These are phyloP conservation scores for Turritis glabra DNA, from an alignment of 345 rosid species.

Conservation along the genomic window DNA sequence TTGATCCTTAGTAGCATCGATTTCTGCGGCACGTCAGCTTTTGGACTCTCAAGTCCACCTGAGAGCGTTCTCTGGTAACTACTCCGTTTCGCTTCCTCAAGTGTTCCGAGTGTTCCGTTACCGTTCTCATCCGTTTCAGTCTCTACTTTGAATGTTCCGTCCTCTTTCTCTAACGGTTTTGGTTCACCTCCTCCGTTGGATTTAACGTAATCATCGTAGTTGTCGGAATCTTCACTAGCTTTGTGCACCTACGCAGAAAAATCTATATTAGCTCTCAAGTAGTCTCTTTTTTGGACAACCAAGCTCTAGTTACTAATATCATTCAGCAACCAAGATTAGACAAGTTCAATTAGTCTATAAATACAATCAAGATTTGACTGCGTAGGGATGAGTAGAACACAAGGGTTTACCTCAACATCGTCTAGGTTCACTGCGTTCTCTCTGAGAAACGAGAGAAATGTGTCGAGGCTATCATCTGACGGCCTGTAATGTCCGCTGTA, in stretches of 20 bases:
- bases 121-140: conserved; percentile 34
- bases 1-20: conserved; percentile 65
- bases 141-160: conserved; percentile 19
- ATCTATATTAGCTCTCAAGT: conserved; percentile 1
- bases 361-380: background rate
- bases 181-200: conserved; percentile 27
- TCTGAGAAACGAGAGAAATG: conserved; percentile 61
- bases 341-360: background rate
- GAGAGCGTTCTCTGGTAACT: conserved; percentile 72
- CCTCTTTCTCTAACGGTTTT: conserved; percentile 34
- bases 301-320: background rate
- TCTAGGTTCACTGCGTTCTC: conserved; percentile 68
- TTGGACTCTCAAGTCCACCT: conserved; percentile 76
- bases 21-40: conserved; percentile 59
- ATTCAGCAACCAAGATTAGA: background rate
- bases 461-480: conserved; percentile 63
- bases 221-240: conserved; percentile 65
- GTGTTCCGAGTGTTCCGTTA: conserved; percentile 22
- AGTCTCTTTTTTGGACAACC: background rate
- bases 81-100: conserved; percentile 17
- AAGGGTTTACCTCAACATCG: conserved; percentile 62
- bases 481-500: conserved; percentile 97
- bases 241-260: conserved; percentile 52
- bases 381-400: background rate
- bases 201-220: conserved; percentile 45